These are phyloP conservation scores for Geotrichum klebahnii DNA, from an alignment of 1,139 yeast genomes.

Conservation along the genomic window DNA sequence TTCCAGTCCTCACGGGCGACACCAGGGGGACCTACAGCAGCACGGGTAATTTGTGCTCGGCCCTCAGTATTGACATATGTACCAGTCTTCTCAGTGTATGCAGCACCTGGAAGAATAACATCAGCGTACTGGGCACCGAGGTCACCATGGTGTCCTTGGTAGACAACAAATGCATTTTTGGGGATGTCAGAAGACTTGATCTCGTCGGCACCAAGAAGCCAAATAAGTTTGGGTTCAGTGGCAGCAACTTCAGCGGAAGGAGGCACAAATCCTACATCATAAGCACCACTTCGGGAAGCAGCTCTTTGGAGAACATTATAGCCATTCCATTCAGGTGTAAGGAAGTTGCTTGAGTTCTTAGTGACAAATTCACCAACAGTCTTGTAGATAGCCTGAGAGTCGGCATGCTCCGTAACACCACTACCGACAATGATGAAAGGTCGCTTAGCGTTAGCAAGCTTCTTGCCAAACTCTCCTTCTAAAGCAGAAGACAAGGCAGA, in stretches of 20 bases:
- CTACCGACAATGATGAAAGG: conserved; percentile 84
- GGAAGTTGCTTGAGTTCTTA: conserved; percentile 54
- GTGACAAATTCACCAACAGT: conserved; percentile 60
- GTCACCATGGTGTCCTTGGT: conserved; percentile 93
- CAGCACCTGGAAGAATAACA: conserved; percentile 81
- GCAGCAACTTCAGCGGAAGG: conserved; percentile 47
- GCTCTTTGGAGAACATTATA: conserved; percentile 77
- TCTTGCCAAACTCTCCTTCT: conserved; percentile 65
- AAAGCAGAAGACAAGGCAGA: conserved; percentile 59
- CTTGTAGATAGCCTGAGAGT: conserved; percentile 60
- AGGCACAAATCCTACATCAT: conserved; percentile 75
- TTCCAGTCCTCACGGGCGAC: conserved; percentile 93
- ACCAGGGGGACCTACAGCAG: conserved; percentile 88
- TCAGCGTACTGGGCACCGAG: conserved; percentile 85
- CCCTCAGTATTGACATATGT: conserved; percentile 93
- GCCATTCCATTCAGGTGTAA: conserved; percentile 77
- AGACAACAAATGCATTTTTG: conserved; percentile 79
- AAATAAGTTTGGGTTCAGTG: conserved; percentile 68
- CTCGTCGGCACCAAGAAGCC: conserved; percentile 84
- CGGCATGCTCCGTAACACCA: conserved; percentile 67
- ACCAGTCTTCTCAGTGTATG: conserved; percentile 83
- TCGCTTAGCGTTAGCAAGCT: conserved; percentile 60
- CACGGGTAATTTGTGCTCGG: conserved; percentile 78
- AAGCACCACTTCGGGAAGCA: conserved; percentile 82
- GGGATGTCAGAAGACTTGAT: conserved; percentile 66